phyloP scores from a whole-genome alignment of 495 filamentous ascomycete genomes.

The Neurospora sp. region DNA sequence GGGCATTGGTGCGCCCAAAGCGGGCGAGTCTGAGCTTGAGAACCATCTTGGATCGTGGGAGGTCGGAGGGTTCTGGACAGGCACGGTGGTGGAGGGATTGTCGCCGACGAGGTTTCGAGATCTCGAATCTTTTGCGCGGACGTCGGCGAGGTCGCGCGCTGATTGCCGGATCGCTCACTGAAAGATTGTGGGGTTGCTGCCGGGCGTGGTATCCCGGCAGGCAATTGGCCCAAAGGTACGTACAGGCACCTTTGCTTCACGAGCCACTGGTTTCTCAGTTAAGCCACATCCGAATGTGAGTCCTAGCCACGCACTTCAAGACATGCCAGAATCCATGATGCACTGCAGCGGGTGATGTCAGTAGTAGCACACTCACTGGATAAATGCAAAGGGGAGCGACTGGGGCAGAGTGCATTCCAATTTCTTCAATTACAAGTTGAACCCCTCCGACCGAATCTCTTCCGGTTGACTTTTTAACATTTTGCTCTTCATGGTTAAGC shows the following conservation, averaged over 20 bases:
- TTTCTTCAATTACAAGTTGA: neutral
- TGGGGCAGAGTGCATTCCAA: neutral
- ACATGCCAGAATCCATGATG: neutral
- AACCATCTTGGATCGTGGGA: conserved; percentile 54
- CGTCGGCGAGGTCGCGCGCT: neutral
- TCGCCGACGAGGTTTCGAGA: neutral
- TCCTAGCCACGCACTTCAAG: neutral
- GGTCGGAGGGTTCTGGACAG: neutral
- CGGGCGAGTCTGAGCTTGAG: conserved; percentile 86
- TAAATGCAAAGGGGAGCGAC: neutral
- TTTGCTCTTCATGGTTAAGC: neutral
- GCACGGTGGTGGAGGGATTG: neutral
- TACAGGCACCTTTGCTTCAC: neutral
- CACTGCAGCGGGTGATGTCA: neutral
- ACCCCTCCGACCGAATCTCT: neutral
- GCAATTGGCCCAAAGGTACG: neutral
- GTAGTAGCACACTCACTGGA: neutral
- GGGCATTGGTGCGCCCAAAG: conserved; percentile 76
- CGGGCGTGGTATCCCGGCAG: neutral
- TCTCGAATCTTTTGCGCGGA: neutral
- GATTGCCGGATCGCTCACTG: neutral
- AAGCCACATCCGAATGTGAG: neutral
- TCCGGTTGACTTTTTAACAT: neutral
- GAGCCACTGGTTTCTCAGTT: neutral
- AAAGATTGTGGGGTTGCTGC: neutral